Conservation (phyloP, 495 filamentous ascomycete species). For the Penicillium angulare region DNA sequence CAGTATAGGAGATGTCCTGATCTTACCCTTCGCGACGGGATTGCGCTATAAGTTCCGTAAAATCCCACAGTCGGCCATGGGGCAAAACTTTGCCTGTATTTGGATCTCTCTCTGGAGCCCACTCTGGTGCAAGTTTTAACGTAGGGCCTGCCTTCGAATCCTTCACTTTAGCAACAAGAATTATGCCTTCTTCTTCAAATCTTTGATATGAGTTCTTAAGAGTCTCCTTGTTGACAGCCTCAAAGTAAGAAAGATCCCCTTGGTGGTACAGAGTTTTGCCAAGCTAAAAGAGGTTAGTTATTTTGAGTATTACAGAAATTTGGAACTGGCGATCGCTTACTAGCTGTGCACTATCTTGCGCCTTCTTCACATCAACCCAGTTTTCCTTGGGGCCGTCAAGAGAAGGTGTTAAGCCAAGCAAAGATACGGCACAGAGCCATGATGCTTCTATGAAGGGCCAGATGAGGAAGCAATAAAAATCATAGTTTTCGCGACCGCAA, state of each 20-base stretch:
- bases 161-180: conserved; percentile 66
- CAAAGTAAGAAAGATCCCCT: conserved; percentile 93
- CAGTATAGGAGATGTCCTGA: not conserved
- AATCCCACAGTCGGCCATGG: conserved; percentile 80
- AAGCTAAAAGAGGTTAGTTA: conserved; percentile 52
- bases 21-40: conserved; percentile 76
- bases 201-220: conserved; percentile 87
- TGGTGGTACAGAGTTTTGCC: conserved; percentile 98
- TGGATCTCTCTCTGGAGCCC: conserved; percentile 68
- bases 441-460: conserved; percentile 95
- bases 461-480: conserved; percentile 97
- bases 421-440: conserved; percentile 85
- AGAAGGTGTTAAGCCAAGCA: conserved; percentile 82
- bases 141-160: conserved; percentile 53
- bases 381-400: conserved; percentile 54
- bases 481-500: conserved; percentile 85
- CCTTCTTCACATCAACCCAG: conserved; percentile 76
- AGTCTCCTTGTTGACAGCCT: conserved; percentile 96
- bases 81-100: conserved; percentile 60
- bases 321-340: conserved; percentile 42
- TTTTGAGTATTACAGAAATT: not conserved
- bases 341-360: conserved; percentile 80
- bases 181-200: conserved; percentile 88
- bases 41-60: conserved; percentile 81
- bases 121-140: conserved; percentile 70